A percentile compares a stretch with the other conserved stretches of the same genome.
phyloP scores from a whole-genome alignment of 2,329 filamentous ascomycete species.

The Pestalotiopsis sp. region DNA sequence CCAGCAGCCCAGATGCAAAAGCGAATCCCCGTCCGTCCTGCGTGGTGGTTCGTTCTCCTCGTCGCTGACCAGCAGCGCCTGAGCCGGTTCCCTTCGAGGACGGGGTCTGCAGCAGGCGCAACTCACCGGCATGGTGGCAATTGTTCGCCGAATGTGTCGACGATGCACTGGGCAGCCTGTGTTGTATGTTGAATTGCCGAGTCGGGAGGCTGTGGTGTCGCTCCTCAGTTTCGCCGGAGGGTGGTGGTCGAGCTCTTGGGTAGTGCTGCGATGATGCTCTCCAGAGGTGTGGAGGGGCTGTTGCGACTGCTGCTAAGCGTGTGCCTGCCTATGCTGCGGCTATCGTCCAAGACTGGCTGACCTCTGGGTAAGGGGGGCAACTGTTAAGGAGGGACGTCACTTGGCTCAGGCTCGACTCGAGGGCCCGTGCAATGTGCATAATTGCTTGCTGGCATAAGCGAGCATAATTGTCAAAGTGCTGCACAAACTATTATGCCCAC shows the following conservation, averaged over 20 bases:
- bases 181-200: slow-evolving; percentile 1
- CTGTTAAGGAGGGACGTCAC: slow-evolving; percentile 24
- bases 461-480: not conserved
- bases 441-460: not conserved
- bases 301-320: slow-evolving; percentile 17
- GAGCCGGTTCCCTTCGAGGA: not conserved
- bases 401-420: slow-evolving; percentile 6
- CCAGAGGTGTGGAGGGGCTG: not conserved
- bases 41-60: not conserved
- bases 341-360: slow-evolving; percentile 19
- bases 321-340: not conserved
- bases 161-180: slow-evolving; percentile 7
- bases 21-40: not conserved
- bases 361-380: slow-evolving; percentile 16
- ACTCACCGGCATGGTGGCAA: slow-evolving; percentile 51
- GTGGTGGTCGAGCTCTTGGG: not conserved
- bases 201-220: not conserved
- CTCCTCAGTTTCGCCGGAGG: slow-evolving; percentile 1
- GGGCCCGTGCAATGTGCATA: not conserved
- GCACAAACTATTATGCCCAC: not conserved
- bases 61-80: not conserved
- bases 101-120: not conserved
- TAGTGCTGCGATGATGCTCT: slow-evolving; percentile 5
- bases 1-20: not conserved
- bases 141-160: slow-evolving; percentile 16